Conservation (phyloP, 2,329 filamentous ascomycete species). For the Elsinoe necatrix region DNA sequence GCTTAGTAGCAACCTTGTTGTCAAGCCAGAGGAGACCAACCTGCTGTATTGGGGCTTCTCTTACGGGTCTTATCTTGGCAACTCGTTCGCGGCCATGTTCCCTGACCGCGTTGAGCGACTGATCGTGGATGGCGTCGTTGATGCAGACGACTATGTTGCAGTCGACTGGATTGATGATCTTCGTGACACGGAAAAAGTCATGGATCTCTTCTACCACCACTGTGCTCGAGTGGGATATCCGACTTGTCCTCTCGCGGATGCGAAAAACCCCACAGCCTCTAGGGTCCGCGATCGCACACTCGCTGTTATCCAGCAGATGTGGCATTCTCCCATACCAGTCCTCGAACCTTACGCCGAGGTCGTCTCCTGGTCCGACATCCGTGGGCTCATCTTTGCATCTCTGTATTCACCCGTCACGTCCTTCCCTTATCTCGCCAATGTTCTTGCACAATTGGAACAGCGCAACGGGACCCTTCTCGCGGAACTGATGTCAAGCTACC, state of each 20-base stretch:
- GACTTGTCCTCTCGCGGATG: conserved; percentile 31
- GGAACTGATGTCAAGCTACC: conserved; percentile 21
- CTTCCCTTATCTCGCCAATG: conserved; percentile 30
- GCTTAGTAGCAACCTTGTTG: conserved; percentile 7
- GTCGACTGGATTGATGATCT: conserved; percentile 35
- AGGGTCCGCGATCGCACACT: conserved; percentile 31
- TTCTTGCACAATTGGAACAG: conserved; percentile 31
- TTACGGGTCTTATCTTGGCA: conserved; percentile 40
- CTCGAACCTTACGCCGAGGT: conserved; percentile 29
- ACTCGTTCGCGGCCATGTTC: conserved; percentile 36
- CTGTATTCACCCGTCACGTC: conserved; percentile 30
- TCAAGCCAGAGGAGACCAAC: conserved; percentile 26
- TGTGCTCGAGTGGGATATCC: conserved; percentile 36
- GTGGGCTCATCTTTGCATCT: conserved; percentile 29
- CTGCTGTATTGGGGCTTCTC: conserved; percentile 35
- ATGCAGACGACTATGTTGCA: conserved; percentile 31
- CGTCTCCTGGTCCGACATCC: conserved; percentile 35
- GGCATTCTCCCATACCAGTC: conserved; percentile 35
- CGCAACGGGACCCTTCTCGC: conserved; percentile 26
- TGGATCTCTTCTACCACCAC: conserved; percentile 38
- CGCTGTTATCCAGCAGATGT: conserved; percentile 30
- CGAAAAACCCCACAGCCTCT: conserved; percentile 22
- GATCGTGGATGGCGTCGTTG: conserved; percentile 41
- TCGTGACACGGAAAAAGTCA: conserved; percentile 36
- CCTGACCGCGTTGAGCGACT: conserved; percentile 32